Percentiles rank a stretch among this genome's conserved stretches.
These are phyloP conservation scores for Lenwebbia sp. DNA, from an alignment of 345 rosid genomes.

Conservation along the genomic window DNA sequence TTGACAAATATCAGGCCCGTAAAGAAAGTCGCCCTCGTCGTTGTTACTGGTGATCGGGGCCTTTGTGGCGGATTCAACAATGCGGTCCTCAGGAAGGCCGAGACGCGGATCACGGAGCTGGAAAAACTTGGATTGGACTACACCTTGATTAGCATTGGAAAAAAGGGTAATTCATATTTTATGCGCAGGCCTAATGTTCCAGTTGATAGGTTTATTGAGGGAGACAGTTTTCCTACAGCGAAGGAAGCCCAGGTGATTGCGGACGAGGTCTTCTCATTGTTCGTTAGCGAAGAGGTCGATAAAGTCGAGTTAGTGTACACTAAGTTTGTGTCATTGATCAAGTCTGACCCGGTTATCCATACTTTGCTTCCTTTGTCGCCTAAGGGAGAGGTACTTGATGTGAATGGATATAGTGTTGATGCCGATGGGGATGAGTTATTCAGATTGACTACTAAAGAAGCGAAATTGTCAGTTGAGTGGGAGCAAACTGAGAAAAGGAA, in stretches of 20 bases:
- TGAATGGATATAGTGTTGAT: constrained; percentile 57
- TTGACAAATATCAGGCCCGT: constrained; percentile 55
- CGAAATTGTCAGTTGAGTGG: constrained; percentile 58
- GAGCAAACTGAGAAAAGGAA: constrained; percentile 17
- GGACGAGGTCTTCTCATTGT: constrained; percentile 66
- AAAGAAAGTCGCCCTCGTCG: constrained; percentile 64
- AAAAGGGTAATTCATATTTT: constrained; percentile 75
- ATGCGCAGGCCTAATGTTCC: constrained; percentile 29
- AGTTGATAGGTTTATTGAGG: constrained; percentile 43
- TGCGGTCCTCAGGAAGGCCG: constrained; percentile 48
- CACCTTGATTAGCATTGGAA: constrained; percentile 62
- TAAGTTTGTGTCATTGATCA: constrained; percentile 72
- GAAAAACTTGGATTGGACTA: constrained; percentile 45
- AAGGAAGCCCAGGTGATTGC: constrained; percentile 85
- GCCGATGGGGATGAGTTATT: constrained; percentile 76
- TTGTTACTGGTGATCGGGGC: constrained; percentile 62
- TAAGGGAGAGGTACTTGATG: constrained; percentile 52
- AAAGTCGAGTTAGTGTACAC: constrained; percentile 78
- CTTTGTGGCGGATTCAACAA: constrained; percentile 87
- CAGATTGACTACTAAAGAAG: constrained; percentile 68
- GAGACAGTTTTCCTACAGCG: constrained; percentile 51
- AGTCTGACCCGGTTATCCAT: constrained; percentile 63
- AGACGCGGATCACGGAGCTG: constrained; percentile 44
- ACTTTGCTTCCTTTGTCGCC: constrained; percentile 51
- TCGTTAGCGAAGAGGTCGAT: constrained; percentile 73